Evolutionary conservation across 768 basidiomycete species (phyloP).

Genomic region (Auricularia cornea): DNA sequence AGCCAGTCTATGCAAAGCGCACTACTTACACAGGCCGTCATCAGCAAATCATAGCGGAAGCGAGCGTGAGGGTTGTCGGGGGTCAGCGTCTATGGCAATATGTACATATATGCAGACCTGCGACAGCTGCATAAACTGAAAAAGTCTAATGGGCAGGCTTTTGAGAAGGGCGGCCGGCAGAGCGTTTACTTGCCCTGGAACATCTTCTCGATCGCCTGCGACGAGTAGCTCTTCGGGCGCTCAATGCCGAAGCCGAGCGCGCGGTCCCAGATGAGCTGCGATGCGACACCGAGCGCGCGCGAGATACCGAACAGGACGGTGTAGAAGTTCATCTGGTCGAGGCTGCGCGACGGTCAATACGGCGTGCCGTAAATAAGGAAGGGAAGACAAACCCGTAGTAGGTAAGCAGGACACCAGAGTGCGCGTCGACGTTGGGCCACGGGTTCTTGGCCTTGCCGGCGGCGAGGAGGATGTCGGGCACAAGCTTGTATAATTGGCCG

Average conservation of each 20-base stretch:
- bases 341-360: too few species aligned
- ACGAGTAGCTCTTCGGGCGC: slow-evolving; percentile 88
- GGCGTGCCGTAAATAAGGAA: too few species aligned
- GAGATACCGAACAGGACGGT: slow-evolving; percentile 96
- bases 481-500: slow-evolving; percentile 77
- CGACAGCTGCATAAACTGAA: too few species aligned
- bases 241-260: slow-evolving; percentile 81
- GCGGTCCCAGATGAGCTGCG: slow-evolving; percentile 90
- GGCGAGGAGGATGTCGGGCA: slow-evolving; percentile 84
- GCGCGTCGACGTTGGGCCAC: slow-evolving; percentile 96
- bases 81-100: not conserved
- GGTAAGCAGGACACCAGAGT: slow-evolving; percentile 83
- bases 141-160: not conserved
- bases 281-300: slow-evolving; percentile 84
- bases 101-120: not conserved
- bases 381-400: slow-evolving; percentile 45
- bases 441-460: slow-evolving; percentile 91
- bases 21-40: not conserved
- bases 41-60: not conserved
- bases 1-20: not conserved
- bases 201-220: slow-evolving; percentile 67
- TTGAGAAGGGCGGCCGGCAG: not conserved
- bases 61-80: not conserved
- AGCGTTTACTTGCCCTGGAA: slow-evolving; percentile 45
- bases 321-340: slow-evolving; percentile 91